Conservation (phyloP, 2,329 filamentous ascomycete species). For the Xylaria sp. region DNA sequence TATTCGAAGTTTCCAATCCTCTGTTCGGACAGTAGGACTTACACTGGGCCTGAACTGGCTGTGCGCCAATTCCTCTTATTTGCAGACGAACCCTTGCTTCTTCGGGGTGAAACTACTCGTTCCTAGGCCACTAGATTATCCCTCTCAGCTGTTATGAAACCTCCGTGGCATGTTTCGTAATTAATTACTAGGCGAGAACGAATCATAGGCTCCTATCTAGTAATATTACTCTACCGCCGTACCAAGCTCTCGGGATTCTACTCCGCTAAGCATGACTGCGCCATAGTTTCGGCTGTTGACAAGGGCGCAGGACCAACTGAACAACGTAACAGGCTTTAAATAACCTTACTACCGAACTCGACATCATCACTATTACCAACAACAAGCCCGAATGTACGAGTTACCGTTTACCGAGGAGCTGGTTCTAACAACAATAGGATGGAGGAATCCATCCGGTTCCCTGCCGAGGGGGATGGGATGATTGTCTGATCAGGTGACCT, state of each 20-base stretch:
- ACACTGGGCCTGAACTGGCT: not conserved
- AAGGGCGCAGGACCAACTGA: not conserved
- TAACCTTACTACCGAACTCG: not conserved
- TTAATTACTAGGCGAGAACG: not conserved
- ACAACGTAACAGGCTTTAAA: constrained; percentile 3
- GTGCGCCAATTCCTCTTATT: not conserved
- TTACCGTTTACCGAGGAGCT: not conserved
- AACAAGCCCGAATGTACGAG: not conserved
- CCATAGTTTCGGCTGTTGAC: not conserved
- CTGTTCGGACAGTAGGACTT: not conserved
- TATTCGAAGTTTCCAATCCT: not conserved
- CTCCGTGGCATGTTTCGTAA: not conserved
- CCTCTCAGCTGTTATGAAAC: not conserved
- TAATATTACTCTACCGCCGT: not conserved
- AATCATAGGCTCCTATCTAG: not conserved
- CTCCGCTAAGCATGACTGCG: not conserved
- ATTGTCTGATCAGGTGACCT: not conserved
- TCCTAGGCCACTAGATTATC: not conserved
- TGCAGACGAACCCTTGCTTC: not conserved
- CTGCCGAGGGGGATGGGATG: not conserved
- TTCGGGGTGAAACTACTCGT: not conserved
- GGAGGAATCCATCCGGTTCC: not conserved
- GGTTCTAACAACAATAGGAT: not conserved
- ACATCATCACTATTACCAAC: constrained; percentile 12
- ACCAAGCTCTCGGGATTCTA: constrained; percentile 2